These are phyloP conservation scores for Mycena sp. DNA, from an alignment of 1,284 basidiomycete species.

Conservation along the genomic window DNA sequence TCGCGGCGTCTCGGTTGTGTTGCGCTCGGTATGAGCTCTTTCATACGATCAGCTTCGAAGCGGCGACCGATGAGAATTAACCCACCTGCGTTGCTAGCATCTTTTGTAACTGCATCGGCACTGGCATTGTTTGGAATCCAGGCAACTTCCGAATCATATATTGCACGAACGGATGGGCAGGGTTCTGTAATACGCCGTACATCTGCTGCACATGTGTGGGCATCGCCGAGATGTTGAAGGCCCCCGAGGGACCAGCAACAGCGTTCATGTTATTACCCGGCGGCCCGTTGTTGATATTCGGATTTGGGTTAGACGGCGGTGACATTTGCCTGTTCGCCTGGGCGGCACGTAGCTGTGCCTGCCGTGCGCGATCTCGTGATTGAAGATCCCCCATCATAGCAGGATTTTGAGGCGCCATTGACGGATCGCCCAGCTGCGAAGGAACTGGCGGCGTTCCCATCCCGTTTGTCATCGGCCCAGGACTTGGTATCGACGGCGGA, in stretches of 20 bases:
- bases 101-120: constrained; percentile 65
- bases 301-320: constrained; percentile 13
- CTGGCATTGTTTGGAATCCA: constrained; percentile 60
- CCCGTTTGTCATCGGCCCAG: constrained; percentile 26
- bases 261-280: constrained; percentile 37
- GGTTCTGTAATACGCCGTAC: constrained; percentile 56
- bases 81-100: constrained; percentile 63
- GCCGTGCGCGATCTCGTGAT: constrained; percentile 53
- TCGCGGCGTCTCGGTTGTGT: constrained; percentile 5
- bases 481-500: constrained; percentile 21
- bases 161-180: constrained; percentile 63
- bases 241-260: constrained; percentile 34
- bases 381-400: constrained; percentile 32
- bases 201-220: constrained; percentile 54
- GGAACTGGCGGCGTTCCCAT: constrained; percentile 26
- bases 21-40: too few relatives aligned
- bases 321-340: constrained; percentile 35
- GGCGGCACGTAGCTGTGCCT: constrained; percentile 50
- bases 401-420: constrained; percentile 20
- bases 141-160: constrained; percentile 62
- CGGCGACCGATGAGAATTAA: constrained; percentile 11
- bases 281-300: constrained; percentile 20
- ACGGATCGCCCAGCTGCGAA: not conserved
- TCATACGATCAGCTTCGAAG: too few relatives aligned
- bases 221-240: constrained; percentile 32